Conservation (phyloP, 2,329 filamentous ascomycete species). For the Fusarium oligoseptatum region DNA sequence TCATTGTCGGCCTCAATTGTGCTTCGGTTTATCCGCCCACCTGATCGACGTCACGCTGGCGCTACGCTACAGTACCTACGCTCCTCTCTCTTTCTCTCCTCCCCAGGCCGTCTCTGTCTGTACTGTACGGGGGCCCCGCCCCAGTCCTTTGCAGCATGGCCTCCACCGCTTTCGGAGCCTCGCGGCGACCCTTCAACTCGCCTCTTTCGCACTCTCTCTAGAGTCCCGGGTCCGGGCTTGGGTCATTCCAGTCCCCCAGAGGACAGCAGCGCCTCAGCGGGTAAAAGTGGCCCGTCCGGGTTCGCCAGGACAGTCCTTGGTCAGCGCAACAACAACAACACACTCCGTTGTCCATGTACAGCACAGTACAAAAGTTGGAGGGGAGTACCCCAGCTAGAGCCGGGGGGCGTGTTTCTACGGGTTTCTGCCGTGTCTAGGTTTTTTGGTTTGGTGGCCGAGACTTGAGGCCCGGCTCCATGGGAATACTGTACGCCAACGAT, state of each 20-base stretch:
- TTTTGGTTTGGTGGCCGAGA: conserved; percentile 7
- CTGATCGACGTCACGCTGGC: conserved; percentile 44
- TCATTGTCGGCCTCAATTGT: conserved; percentile 41
- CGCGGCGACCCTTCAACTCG: conserved; percentile 26
- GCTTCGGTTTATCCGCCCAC: conserved; percentile 36
- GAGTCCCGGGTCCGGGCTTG: conserved; percentile 27
- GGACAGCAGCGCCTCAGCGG: conserved; percentile 35
- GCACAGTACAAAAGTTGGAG: conserved; percentile 5
- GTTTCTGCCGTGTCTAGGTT: conserved; percentile 34
- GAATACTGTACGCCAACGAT: not conserved
- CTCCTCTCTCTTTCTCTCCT: not conserved
- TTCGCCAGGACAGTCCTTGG: conserved; percentile 29
- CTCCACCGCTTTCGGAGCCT: conserved; percentile 50
- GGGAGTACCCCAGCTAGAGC: conserved; percentile 18
- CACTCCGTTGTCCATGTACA: not conserved
- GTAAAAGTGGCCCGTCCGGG: conserved; percentile 46
- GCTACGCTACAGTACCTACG: conserved; percentile 5
- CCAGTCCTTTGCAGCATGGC: conserved; percentile 13
- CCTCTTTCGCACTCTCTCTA: conserved; percentile 1
- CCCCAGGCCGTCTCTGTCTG: not conserved
- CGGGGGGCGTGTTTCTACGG: conserved; percentile 41
- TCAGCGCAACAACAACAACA: conserved; percentile 16
- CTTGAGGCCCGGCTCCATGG: not conserved
- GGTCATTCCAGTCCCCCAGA: conserved; percentile 41
- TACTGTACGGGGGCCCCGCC: conserved; percentile 11